These are phyloP conservation scores for Tolypocladium guangdongense DNA, from an alignment of 2,329 filamentous ascomycete species.

Conservation along the genomic window DNA sequence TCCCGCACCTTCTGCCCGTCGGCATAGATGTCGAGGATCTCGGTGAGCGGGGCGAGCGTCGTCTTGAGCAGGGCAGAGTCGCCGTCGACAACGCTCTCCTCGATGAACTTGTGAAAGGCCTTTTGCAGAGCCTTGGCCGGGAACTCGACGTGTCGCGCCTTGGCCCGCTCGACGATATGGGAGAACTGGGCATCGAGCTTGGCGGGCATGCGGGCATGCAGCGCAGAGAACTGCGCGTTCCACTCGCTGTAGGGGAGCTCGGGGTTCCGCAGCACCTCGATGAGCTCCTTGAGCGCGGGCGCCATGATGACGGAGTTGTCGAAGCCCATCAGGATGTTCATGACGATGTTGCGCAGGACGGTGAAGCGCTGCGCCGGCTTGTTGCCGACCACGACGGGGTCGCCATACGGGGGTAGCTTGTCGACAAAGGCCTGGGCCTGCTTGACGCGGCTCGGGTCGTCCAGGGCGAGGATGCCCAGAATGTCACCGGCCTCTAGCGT, in stretches of 20 bases:
- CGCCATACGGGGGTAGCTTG: conserved; percentile 76
- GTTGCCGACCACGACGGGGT: conserved; percentile 75
- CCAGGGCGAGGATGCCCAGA: conserved; percentile 88
- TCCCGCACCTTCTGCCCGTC: conserved; percentile 90
- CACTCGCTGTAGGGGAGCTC: conserved; percentile 95
- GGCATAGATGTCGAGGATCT: conserved; percentile 67
- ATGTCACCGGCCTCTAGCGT: conserved; percentile 97
- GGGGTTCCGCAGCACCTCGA: conserved; percentile 79
- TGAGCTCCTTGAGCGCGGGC: conserved; percentile 71
- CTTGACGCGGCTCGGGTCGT: conserved; percentile 94
- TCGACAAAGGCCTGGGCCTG: conserved; percentile 89
- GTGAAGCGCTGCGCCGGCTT: conserved; percentile 86
- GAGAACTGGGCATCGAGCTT: conserved; percentile 77
- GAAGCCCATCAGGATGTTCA: conserved; percentile 84
- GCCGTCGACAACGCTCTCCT: conserved; percentile 64
- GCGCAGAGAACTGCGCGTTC: conserved; percentile 87
- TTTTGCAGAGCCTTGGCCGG: conserved; percentile 80
- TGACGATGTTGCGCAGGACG: conserved; percentile 64
- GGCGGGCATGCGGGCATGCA: conserved; percentile 95
- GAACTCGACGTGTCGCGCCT: conserved; percentile 72
- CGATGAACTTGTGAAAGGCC: conserved; percentile 76
- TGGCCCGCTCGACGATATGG: conserved; percentile 77
- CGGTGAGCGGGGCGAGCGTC: conserved; percentile 63
- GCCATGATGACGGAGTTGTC: conserved; percentile 98
- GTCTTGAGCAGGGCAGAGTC: conserved; percentile 66